Percentiles rank a stretch among this genome's conserved stretches.
Conservation (phyloP, 306 rosid species). For the Medicago arabica region DNA sequence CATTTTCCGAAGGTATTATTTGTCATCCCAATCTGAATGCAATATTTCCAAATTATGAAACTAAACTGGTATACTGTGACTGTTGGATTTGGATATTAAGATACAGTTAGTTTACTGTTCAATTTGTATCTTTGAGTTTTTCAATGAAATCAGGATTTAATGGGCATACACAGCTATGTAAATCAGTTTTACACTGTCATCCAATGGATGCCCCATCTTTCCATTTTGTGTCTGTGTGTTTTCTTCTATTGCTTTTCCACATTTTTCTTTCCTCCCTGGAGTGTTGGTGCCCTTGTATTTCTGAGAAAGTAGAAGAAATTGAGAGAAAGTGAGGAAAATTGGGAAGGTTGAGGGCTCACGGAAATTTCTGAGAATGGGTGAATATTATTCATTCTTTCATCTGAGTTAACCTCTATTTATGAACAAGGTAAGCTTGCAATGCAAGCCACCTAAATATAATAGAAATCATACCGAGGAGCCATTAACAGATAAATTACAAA, state of each 20-base stretch:
- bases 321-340: not conserved
- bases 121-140: not conserved
- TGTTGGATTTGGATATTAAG: not conserved
- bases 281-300: not conserved
- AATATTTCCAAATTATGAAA: conserved; percentile 22
- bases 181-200: not conserved
- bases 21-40: conserved; percentile 40
- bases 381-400: not conserved
- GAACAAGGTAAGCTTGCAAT: not conserved
- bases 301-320: not conserved
- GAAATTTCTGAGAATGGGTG: not conserved
- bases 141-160: not conserved
- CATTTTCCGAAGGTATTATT: conserved; percentile 80
- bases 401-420: not conserved
- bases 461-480: not conserved
- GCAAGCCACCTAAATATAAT: not conserved
- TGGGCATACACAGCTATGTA: not conserved
- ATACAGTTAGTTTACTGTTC: conserved; percentile 4
- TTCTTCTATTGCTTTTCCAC: not conserved
- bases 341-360: not conserved
- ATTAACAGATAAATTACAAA: not conserved
- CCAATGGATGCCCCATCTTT: not conserved
- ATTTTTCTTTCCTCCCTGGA: not conserved
- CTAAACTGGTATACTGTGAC: not conserved
- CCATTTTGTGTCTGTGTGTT: not conserved